Base-by-base conservation (phyloP, 768 basidiomycete species). In the Pholiota microspora region DNA sequence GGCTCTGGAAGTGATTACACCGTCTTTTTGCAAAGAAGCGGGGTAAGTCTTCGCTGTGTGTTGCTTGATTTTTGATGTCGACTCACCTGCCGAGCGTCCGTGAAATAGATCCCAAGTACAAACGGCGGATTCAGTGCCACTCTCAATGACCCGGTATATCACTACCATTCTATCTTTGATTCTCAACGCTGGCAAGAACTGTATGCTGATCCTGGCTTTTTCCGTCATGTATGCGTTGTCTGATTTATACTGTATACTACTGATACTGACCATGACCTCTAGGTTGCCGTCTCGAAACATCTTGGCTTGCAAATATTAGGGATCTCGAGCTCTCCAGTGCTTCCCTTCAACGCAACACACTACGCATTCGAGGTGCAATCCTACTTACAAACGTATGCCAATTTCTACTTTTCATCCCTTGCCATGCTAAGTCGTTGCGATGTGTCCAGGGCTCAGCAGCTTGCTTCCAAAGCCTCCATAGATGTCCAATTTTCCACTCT, bases 1-100 rank as follows among this genome's bases (percentile, higher is more conserved):
- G 92, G 92, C 12, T 88, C 85, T 48, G 91, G 91, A 16, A 92
- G 89, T 54, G 95, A 97, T 69, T 97, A 81, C 59, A 96, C 94
- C 0, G 88, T 93, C 7, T 96, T 95, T 73, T 71, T 97, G 64
- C 90, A 97, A 67, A 76, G 85, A 36, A 65, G 77, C 34, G 78
- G 77, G 31, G 76, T 77, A 62, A 36, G 71, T 31, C 34, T 23
- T 13, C 16, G 54, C 35, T 12, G 12, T 24, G 13, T 3, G 1
- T 12, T n/a, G 12, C 16, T 23, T 42, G 18, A n/a, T 47, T 6
- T 27, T 25, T 45, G 7, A 42, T 34, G 55, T 34, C 50, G 32
- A 8, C 6, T 12, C 7, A 12, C 18, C n/a, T 16, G 4, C 34
- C 27, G 7, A 35, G 18, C 35, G n/a, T 36, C 5, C 13, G 35